phyloP scores from a whole-genome alignment of 164 flowering plant species.

The Echeveria elegans region DNA sequence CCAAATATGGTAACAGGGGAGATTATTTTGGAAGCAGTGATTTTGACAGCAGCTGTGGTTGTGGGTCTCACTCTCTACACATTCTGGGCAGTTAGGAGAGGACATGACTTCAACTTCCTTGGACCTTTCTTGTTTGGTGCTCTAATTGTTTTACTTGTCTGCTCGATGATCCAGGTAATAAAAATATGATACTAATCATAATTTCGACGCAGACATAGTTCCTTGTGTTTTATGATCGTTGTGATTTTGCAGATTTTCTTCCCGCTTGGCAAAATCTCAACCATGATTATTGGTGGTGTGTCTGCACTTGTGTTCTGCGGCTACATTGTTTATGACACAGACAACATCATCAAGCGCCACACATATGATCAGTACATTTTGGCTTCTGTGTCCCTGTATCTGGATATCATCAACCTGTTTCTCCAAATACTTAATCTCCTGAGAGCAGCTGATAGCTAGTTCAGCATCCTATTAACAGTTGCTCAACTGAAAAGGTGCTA shows the following conservation, averaged over 20 bases:
- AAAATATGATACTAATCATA: neutral
- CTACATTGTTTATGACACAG: slow-evolving; percentile 83
- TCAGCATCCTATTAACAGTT: neutral
- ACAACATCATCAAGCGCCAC: slow-evolving; percentile 80
- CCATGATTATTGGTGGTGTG: slow-evolving; percentile 68
- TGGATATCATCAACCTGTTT: slow-evolving; percentile 86
- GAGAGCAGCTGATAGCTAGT: slow-evolving; percentile 43
- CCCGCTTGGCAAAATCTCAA: slow-evolving; percentile 55
- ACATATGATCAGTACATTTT: slow-evolving; percentile 82
- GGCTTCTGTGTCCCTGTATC: slow-evolving; percentile 76
- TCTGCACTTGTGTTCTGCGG: slow-evolving; percentile 80
- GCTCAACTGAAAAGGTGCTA: neutral
- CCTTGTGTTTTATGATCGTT: neutral
- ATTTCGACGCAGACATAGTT: neutral
- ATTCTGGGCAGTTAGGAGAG: slow-evolving; percentile 75
- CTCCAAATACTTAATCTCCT: slow-evolving; percentile 46
- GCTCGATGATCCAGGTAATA: slow-evolving; percentile 50
- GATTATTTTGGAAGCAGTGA: slow-evolving; percentile 54
- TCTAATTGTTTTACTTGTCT: slow-evolving; percentile 41
- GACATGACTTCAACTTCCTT: slow-evolving; percentile 66
- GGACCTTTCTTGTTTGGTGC: slow-evolving; percentile 76
- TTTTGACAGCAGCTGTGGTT: slow-evolving; percentile 56
- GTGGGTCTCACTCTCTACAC: slow-evolving; percentile 69
- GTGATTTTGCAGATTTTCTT: slow-evolving; percentile 48
- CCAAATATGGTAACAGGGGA: slow-evolving; percentile 37